These are phyloP conservation scores for Rhodotorula sp. DNA, from an alignment of 1,284 basidiomycete species.

Conservation along the genomic window DNA sequence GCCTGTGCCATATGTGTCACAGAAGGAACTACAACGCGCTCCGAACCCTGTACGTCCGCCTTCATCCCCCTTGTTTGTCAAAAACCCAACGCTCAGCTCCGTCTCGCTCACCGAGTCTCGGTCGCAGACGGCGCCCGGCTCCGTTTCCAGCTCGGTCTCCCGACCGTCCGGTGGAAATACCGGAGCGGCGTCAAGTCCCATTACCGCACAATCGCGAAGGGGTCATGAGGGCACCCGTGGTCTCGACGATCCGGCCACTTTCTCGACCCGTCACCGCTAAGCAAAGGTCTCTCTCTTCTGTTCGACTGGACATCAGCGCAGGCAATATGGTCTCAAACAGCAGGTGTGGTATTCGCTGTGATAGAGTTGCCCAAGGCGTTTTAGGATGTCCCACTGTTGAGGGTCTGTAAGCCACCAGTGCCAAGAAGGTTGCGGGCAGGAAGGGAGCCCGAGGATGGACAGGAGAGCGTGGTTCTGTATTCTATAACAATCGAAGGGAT, in stretches of 20 bases:
- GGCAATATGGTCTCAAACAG: too few species aligned
- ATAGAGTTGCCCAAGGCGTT: too few species aligned
- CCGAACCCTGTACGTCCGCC: not conserved
- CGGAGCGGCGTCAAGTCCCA: not conserved
- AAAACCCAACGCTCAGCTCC: too few species aligned
- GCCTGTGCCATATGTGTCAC: not conserved
- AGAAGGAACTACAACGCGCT: not conserved
- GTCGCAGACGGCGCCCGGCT: not conserved
- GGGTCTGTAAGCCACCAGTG: too few species aligned
- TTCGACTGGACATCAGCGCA: too few species aligned
- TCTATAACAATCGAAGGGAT: too few species aligned
- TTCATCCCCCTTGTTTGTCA: not conserved
- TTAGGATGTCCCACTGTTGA: too few species aligned
- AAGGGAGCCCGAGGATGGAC: too few species aligned
- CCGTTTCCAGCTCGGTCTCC: not conserved
- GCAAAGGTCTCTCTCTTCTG: not conserved
- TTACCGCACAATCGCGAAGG: not conserved
- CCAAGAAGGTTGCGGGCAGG: too few species aligned
- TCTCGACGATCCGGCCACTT: conserved; percentile 1
- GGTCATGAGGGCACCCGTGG: not conserved
- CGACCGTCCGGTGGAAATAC: not conserved
- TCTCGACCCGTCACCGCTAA: not conserved
- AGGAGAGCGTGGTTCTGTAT: too few species aligned
- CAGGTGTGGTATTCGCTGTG: too few species aligned
- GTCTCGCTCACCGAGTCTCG: not conserved